phyloP scores from a whole-genome alignment of 345 rosid genomes.

The Dovyalis caffra region DNA sequence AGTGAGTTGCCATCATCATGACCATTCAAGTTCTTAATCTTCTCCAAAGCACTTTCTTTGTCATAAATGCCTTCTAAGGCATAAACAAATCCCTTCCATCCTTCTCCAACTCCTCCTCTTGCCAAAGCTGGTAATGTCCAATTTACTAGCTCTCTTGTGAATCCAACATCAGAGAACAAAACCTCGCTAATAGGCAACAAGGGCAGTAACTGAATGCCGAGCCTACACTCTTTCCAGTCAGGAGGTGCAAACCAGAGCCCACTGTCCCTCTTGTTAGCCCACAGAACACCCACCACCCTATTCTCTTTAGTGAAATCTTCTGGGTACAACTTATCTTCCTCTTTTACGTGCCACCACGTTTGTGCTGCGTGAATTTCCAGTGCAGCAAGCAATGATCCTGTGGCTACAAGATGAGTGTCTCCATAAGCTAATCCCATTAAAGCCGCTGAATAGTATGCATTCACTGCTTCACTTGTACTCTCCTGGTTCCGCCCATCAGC shows the following conservation, averaged over 20 bases:
- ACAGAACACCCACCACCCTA: slow-evolving; percentile 75
- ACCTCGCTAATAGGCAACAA: slow-evolving; percentile 64
- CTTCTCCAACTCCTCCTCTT: slow-evolving; percentile 77
- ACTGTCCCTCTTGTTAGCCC: slow-evolving; percentile 91
- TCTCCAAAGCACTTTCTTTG: slow-evolving; percentile 60
- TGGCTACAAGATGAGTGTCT: slow-evolving; percentile 63
- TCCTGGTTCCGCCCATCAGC: slow-evolving; percentile 87
- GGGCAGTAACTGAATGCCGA: slow-evolving; percentile 85
- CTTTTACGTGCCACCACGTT: slow-evolving; percentile 91
- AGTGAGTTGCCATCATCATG: slow-evolving; percentile 79
- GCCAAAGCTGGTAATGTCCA: slow-evolving; percentile 73
- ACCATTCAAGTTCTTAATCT: slow-evolving; percentile 52
- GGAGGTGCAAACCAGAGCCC: slow-evolving; percentile 90
- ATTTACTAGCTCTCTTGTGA: slow-evolving; percentile 61
- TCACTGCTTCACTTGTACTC: slow-evolving; percentile 92
- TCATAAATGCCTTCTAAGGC: slow-evolving; percentile 75
- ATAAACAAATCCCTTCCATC: slow-evolving; percentile 91
- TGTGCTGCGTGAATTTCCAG: slow-evolving; percentile 88
- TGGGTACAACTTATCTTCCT: slow-evolving; percentile 51
- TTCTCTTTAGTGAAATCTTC: slow-evolving; percentile 69
- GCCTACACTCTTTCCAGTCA: slow-evolving; percentile 74
- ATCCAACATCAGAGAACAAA: slow-evolving; percentile 63
- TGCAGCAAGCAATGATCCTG: slow-evolving; percentile 63
- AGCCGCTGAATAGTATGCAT: slow-evolving; percentile 88
- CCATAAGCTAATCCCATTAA: slow-evolving; percentile 93